Percentiles rank a stretch among this genome's conserved stretches.
phyloP scores from a whole-genome alignment of 495 filamentous ascomycete species.

The Sphaerosporella brunnea region DNA sequence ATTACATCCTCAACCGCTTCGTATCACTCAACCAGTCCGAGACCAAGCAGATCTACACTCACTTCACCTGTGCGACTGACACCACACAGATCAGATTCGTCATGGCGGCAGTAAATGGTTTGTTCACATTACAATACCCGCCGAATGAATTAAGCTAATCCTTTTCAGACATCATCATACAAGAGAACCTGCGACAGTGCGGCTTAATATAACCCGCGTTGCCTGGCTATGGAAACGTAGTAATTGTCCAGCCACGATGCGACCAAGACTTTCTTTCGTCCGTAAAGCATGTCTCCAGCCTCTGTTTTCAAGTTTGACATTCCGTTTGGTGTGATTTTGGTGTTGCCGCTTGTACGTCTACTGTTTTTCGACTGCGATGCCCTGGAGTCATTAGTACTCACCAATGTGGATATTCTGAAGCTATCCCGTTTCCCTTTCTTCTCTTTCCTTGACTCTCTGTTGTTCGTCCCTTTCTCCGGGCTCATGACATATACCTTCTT shows the following conservation, averaged over 20 bases:
- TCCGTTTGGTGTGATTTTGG: slow-evolving; percentile 7
- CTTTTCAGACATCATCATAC: slow-evolving; percentile 90
- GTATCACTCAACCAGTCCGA: slow-evolving; percentile 95
- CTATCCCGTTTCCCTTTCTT: slow-evolving; percentile 2
- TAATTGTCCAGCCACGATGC: slow-evolving; percentile 1
- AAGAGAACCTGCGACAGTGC: slow-evolving; percentile 95
- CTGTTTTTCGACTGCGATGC: slow-evolving; percentile 5
- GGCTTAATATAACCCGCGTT: slow-evolving; percentile 63
- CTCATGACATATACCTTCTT: slow-evolving; percentile 26
- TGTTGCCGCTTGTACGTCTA: slow-evolving; percentile 2
- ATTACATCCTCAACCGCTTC: slow-evolving; percentile 94
- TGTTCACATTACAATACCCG: too few relatives aligned
- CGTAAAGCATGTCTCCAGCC: slow-evolving; percentile 1
- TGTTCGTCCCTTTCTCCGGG: slow-evolving; percentile 4
- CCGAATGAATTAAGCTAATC: too few relatives aligned
- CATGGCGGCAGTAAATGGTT: slow-evolving; percentile 99
- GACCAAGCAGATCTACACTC: slow-evolving; percentile 98
- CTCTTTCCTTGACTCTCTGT: slow-evolving; percentile 2
- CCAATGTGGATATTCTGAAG: background rate
- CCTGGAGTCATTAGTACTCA: background rate
- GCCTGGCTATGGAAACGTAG: background rate
- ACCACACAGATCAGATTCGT: slow-evolving; percentile 98
- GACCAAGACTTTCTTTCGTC: slow-evolving; percentile 7
- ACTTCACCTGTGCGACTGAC: slow-evolving; percentile 97
- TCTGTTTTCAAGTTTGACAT: slow-evolving; percentile 9